Evolutionary conservation across 352 stramenopile genomes (phyloP), one percentile per base, ranked within the genome.

Genomic region (Phytophthora constricta): DNA sequence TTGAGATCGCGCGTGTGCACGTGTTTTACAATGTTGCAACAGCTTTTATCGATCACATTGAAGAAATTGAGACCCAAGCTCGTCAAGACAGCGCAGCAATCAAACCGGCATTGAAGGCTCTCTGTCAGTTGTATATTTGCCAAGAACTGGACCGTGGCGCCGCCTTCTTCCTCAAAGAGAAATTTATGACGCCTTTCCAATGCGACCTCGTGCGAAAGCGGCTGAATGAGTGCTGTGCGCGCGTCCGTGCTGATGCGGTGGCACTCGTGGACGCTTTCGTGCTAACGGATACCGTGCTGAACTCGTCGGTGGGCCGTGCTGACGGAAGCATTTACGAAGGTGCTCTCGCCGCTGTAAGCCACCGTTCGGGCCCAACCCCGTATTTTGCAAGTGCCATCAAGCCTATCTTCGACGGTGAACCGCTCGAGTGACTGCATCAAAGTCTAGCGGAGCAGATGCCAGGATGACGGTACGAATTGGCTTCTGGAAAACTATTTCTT

Each of bases 121-220:
- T 96, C 34, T 91, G 86, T 61, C 69, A 84, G 39, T 50, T 97
- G 42, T 97, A 91, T 59, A 86, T 92, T 56, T 84, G 90, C 17
- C 72, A 87, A 37, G 82, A 93, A 45, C 74, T 96, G 10, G 79
- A 95, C 58, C 68, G 63, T 27, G 74, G 74, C 7, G 72, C 70
- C 7, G 77, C 70, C 11, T 90, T 89, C 56, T 88, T 91, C 51
- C 68, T 89, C 33, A 77, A 80, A 50, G 66, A 88, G 34, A 62
- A 71, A 17, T 92, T 90, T 68, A 77, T 93, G 62, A 81, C 80
- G 39, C 11, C 77, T 8, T 54, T 52, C 42, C 84, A 95, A 48
- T 76, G 60, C 61, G 72, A 79, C 11, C 76, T 88, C 25, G 72
- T 95, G 25, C 79, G 68, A 28, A 37, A 58, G 10, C 62, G 77